Evolutionary conservation across 1,284 basidiomycete genomes (phyloP).

Genomic region (Crepidotus sp.): DNA sequence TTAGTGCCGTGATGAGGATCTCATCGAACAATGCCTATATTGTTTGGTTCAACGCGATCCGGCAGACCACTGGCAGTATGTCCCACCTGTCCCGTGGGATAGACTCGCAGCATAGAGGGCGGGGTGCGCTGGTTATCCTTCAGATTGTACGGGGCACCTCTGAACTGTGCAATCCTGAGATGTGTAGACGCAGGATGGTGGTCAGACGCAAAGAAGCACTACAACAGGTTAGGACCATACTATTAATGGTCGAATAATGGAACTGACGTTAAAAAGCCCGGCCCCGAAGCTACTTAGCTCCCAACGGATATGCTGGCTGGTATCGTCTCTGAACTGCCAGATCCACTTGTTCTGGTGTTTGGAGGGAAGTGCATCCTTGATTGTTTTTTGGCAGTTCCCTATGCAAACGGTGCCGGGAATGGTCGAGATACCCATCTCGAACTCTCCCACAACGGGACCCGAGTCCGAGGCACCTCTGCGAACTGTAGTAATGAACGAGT

Average conservation of each 20-base stretch:
- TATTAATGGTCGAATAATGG: not conserved
- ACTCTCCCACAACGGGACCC: constrained; percentile 30
- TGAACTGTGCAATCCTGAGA: constrained; percentile 12
- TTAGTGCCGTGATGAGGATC: constrained; percentile 23
- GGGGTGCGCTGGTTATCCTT: constrained; percentile 5
- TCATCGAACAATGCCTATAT: constrained; percentile 23
- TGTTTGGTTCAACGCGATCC: constrained; percentile 8
- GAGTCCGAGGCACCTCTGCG: constrained; percentile 24
- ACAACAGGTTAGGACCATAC: not conserved
- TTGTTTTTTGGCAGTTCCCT: constrained; percentile 9
- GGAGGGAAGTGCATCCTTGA: constrained; percentile 8
- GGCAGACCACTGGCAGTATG: not conserved
- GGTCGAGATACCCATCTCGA: constrained; percentile 24
- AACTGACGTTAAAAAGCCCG: constrained; percentile 8
- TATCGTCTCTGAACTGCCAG: constrained; percentile 7
- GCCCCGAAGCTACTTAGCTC: constrained; percentile 2
- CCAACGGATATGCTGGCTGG: constrained; percentile 8
- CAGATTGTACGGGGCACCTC: constrained; percentile 1
- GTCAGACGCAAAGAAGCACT: constrained; percentile 8
- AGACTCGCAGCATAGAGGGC: constrained; percentile 1
- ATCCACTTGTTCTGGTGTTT: not conserved
- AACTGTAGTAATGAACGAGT: constrained; percentile 31
- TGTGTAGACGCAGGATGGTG: not conserved
- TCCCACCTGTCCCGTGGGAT: constrained; percentile 11
- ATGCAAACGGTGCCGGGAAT: constrained; percentile 17